Conservation (phyloP, 2,329 filamentous ascomycete genomes). For the Delphinella strobiligena region DNA sequence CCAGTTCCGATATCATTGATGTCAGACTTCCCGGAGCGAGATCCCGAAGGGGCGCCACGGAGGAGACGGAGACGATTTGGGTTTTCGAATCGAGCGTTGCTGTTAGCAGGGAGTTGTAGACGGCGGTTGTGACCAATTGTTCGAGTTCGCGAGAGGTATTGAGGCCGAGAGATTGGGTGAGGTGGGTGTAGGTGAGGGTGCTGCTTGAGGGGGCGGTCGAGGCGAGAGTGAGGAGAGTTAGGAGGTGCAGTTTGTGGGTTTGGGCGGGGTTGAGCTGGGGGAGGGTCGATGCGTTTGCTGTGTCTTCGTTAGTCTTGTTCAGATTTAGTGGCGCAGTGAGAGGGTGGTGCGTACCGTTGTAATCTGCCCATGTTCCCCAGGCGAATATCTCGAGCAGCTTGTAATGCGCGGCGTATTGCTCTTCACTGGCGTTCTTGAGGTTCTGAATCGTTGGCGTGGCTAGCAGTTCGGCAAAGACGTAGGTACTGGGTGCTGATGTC, state of each 20-base stretch:
- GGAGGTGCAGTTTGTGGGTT: constrained; percentile 73
- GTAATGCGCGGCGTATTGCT: constrained; percentile 53
- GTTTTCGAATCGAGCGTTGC: constrained; percentile 74
- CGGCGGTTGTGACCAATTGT: constrained; percentile 71
- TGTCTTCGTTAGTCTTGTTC: constrained; percentile 9
- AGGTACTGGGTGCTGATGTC: constrained; percentile 81
- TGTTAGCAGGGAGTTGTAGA: constrained; percentile 72
- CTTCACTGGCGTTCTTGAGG: constrained; percentile 40
- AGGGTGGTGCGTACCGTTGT: constrained; percentile 40
- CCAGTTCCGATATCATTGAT: constrained; percentile 54
- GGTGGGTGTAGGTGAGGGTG: constrained; percentile 57
- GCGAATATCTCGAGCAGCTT: constrained; percentile 78
- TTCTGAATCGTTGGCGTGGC: constrained; percentile 66
- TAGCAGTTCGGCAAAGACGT: constrained; percentile 88
- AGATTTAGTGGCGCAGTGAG: constrained; percentile 19
- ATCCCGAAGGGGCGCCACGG: constrained; percentile 77
- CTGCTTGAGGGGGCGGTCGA: constrained; percentile 36
- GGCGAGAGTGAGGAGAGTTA: constrained; percentile 75
- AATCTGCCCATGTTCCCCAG: constrained; percentile 77
- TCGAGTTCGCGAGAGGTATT: constrained; percentile 60
- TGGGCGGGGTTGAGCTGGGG: constrained; percentile 64
- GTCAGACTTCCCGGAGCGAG: constrained; percentile 62
- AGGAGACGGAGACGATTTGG: constrained; percentile 62
- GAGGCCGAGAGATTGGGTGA: constrained; percentile 58
- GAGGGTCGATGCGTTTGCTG: constrained; percentile 41